A percentile compares a stretch with the other conserved stretches of the same genome.
These are phyloP conservation scores for Ricinus communis DNA, from an alignment of 345 rosid genomes.

Conservation along the genomic window DNA sequence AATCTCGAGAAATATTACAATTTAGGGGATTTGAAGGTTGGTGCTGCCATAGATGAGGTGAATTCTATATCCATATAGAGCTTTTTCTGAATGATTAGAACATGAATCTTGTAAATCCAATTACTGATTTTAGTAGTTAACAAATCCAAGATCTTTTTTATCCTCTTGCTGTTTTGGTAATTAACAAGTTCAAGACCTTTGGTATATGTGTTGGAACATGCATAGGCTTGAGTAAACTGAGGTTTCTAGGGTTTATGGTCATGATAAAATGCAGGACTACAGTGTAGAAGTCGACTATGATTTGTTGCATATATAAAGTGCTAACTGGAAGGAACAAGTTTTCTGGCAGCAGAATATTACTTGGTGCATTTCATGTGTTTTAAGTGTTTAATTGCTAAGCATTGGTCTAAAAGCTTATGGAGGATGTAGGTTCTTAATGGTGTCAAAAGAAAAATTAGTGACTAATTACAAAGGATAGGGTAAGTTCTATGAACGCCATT, in stretches of 20 bases:
- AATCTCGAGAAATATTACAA: constrained; percentile 82
- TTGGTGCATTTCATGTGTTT: neutral
- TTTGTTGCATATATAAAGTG: neutral
- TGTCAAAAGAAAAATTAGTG: neutral
- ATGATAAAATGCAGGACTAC: neutral
- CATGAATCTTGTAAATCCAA: neutral
- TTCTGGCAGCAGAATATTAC: neutral
- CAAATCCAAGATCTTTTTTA: neutral
- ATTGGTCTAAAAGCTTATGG: neutral
- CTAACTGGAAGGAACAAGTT: neutral
- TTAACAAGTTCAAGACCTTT: too few relatives aligned
- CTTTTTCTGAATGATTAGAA: constrained; percentile 2
- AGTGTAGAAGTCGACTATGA: neutral
- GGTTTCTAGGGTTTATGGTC: neutral
- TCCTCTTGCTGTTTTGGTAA: neutral
- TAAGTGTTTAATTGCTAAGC: neutral
- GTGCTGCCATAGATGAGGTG: constrained; percentile 73
- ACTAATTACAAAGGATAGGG: neutral
- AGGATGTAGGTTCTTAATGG: neutral
- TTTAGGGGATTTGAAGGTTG: constrained; percentile 56
- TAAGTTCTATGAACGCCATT: neutral
- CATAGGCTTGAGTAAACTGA: neutral
- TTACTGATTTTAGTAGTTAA: neutral
- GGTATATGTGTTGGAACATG: too few relatives aligned
- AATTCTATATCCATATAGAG: constrained; percentile 20